These are phyloP conservation scores for Heterococcus sp. DNA, from an alignment of 108 stramenopile species.

Conservation along the genomic window DNA sequence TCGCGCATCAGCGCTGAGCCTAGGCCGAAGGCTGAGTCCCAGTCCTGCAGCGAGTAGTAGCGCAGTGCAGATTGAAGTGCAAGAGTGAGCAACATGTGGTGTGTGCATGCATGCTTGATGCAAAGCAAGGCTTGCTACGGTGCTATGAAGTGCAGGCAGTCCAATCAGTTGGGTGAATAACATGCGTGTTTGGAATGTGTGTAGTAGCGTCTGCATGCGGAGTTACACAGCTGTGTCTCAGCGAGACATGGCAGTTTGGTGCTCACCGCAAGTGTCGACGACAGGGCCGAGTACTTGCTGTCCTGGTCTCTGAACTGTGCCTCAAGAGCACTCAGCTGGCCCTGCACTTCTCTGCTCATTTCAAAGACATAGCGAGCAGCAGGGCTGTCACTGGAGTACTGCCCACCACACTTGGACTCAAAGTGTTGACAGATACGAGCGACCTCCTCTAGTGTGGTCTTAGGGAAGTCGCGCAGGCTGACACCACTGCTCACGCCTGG, in stretches of 20 bases:
- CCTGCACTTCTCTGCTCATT: constrained; percentile 63
- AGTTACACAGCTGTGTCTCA: no score
- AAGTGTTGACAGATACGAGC: constrained; percentile 72
- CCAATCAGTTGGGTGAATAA: no score
- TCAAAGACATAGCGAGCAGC: constrained; percentile 72
- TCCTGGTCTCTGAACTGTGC: neutral
- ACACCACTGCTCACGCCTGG: constrained; percentile 52
- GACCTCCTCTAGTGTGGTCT: constrained; percentile 61
- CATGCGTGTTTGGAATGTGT: no score
- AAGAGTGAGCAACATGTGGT: no score
- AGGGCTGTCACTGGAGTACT: constrained; percentile 63
- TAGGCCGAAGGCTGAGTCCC: neutral
- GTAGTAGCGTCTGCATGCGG: no score
- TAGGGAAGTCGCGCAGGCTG: constrained; percentile 63
- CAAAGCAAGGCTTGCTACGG: no score
- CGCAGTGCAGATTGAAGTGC: neutral
- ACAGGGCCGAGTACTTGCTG: neutral
- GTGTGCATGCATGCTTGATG: no score
- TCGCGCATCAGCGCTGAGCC: neutral
- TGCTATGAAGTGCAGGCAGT: no score
- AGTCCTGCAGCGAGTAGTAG: neutral
- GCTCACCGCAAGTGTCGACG: neutral
- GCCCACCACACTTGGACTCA: constrained; percentile 68
- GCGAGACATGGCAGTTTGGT: no score
- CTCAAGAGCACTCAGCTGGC: constrained; percentile 3